Evolutionary conservation across 495 filamentous ascomycete species (phyloP), one percentile per base, ranked within the genome.

Genomic region (Annulohypoxylon bovei): DNA sequence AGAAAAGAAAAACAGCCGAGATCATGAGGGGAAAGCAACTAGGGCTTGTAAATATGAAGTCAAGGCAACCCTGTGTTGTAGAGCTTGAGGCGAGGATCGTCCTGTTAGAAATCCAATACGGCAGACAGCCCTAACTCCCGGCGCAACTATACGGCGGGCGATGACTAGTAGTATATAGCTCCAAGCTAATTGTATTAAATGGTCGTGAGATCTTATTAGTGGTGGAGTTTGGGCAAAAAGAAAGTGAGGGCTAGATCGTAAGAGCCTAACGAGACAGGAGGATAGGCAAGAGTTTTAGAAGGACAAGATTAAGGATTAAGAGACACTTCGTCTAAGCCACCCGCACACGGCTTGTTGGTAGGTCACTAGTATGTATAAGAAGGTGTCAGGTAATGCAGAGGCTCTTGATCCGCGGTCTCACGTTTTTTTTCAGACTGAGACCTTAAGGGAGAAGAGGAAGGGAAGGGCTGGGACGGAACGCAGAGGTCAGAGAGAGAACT

Each of bases 11-110:
- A 53, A 63, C 27, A 67, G 33, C 25, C 40, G 59, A 67, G 30
- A 61, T 49, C 22, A n/a, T 57, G 65, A 65, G 69, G 69, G 64
- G 70, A 65, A 55, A 55, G 35, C 47, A 54, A 64, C 1, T 25
- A 28, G 23, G 54, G 55, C 11, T 25, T 39, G 60, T 65, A 55
- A 62, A 39, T 39, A 39, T 33, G 54, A 72, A 56, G 70, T 65
- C 65, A 72, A 65, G 70, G 70, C 49, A 68, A 72, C 70, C 70
- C 50, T 72, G 65, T 57, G 42, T 57, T 62, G 49, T 47, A 39
- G 35, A 57, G 12, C 12, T 22, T 14, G 49, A 47, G 44, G 50
- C 50, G 54, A n/a, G n/a, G 37, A 42, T 65, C 53, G 59, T 56
- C 53, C 47, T 61, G 58, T 49, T 8, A 25, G 25, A 54, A 59